Evolutionary conservation across 2,329 filamentous ascomycete species (phyloP).

Genomic region (Pseudogymnoascus pannorum): DNA sequence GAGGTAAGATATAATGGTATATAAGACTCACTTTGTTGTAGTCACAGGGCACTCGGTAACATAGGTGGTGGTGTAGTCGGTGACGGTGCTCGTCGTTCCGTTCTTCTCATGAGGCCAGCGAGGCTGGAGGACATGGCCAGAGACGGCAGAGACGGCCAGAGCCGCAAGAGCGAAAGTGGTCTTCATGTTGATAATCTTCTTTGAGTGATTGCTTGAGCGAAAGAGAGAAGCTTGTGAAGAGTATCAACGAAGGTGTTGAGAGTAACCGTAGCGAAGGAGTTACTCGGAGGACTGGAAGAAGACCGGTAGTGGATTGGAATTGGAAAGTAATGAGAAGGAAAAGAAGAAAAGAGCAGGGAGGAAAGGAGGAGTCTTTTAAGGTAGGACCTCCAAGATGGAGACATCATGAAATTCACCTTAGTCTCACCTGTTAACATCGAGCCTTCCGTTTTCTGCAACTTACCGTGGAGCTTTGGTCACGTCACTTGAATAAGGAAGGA

Average conservation of each 20-base stretch:
- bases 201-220: background rate
- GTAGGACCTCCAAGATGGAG: background rate
- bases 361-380: background rate
- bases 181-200: constrained; percentile 23
- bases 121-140: constrained; percentile 15
- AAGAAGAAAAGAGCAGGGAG: background rate
- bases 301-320: background rate
- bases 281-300: background rate
- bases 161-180: constrained; percentile 20
- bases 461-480: constrained; percentile 5
- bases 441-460: background rate
- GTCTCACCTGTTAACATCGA: constrained; percentile 1
- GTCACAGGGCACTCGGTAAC: constrained; percentile 21
- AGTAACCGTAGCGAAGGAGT: constrained; percentile 11
- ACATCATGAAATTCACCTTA: background rate
- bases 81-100: constrained; percentile 14
- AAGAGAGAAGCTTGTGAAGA: background rate
- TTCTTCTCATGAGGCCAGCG: constrained; percentile 6
- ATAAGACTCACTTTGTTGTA: constrained; percentile 15
- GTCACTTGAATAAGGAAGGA: background rate
- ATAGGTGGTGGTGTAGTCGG: constrained; percentile 17
- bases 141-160: constrained; percentile 19
- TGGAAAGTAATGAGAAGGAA: background rate
- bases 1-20: constrained; percentile 9
- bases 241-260: constrained; percentile 5